Evolutionary conservation across 768 basidiomycete genomes (phyloP).

Genomic region (Suillus occidentalis): DNA sequence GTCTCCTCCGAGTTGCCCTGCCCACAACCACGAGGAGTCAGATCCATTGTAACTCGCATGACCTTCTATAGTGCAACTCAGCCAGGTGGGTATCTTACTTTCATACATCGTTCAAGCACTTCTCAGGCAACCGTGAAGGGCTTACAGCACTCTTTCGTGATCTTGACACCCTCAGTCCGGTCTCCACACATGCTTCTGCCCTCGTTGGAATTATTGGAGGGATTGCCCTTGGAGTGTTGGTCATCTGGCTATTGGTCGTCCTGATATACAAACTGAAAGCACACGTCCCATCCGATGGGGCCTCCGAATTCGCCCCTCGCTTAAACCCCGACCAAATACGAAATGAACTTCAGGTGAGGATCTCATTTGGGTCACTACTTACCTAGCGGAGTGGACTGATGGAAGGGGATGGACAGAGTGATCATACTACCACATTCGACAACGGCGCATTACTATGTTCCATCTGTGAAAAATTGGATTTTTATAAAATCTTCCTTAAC

Average conservation of each 20-base stretch:
- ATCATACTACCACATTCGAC: not conserved
- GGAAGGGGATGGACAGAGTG: not conserved
- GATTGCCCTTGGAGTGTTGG: not conserved
- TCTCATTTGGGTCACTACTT: not conserved
- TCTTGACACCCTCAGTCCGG: not conserved
- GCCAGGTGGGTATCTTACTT: not conserved
- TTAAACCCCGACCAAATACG: not conserved
- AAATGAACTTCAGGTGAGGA: not conserved
- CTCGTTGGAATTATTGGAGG: not conserved
- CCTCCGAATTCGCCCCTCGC: not conserved
- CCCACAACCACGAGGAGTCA: not conserved
- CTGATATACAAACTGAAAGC: not conserved
- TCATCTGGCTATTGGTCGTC: not conserved
- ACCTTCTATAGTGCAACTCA: not conserved
- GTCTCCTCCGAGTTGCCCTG: not conserved
- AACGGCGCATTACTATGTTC: not conserved
- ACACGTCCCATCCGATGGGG: not conserved
- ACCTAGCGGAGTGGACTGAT: not conserved
- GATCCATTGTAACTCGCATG: not conserved
- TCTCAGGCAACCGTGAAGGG: not conserved
- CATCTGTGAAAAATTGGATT: slow-evolving; percentile 8
- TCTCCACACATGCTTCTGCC: not conserved
- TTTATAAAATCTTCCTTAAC: slow-evolving; percentile 5
- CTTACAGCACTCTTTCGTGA: not conserved
- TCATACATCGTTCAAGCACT: not conserved